Percentiles rank a stretch among this genome's conserved stretches.
Evolutionary conservation across 225 moss, liverwort and hornwort species (phyloP).

Genomic region (Straminergon stramineum): DNA sequence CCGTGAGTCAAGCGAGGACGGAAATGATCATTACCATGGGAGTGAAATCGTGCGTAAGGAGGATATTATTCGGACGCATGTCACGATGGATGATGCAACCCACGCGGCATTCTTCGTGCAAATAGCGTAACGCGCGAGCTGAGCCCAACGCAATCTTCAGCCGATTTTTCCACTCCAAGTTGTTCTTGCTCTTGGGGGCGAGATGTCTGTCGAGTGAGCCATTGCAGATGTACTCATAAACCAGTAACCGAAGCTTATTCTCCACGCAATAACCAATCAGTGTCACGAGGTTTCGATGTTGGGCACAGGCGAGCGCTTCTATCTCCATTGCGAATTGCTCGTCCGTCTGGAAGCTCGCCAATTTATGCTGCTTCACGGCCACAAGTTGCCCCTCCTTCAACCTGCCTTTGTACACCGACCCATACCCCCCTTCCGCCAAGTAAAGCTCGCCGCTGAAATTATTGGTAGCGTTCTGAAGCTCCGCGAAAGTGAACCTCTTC

Average conservation of each 20-base stretch:
- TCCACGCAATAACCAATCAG: conserved; percentile 62
- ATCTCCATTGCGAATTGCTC: conserved; percentile 42
- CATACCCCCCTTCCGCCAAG: conserved; percentile 53
- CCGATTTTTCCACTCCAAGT: conserved; percentile 18
- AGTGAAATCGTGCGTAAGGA: conserved; percentile 48
- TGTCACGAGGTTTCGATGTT: conserved; percentile 64
- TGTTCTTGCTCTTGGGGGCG: conserved; percentile 17
- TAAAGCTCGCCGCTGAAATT: conserved; percentile 43
- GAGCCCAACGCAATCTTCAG: conserved; percentile 32
- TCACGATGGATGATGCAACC: conserved; percentile 49
- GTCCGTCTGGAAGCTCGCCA: conserved; percentile 48
- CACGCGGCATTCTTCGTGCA: conserved; percentile 45
- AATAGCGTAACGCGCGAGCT: conserved; percentile 21
- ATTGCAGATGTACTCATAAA: conserved; percentile 70
- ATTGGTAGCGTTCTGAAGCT: conserved; percentile 40
- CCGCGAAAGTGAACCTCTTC: conserved; percentile 25
- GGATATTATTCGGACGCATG: conserved; percentile 47
- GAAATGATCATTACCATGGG: conserved; percentile 22
- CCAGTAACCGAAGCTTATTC: conserved; percentile 34
- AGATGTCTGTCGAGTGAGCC: conserved; percentile 64
- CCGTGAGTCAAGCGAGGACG: not conserved
- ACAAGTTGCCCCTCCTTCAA: conserved; percentile 49
- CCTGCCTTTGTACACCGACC: conserved; percentile 48
- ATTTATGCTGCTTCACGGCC: conserved; percentile 61
- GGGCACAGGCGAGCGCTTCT: conserved; percentile 51